Conservation (phyloP, 1,139 yeast genomes). For the Arxiozyma telluris region DNA sequence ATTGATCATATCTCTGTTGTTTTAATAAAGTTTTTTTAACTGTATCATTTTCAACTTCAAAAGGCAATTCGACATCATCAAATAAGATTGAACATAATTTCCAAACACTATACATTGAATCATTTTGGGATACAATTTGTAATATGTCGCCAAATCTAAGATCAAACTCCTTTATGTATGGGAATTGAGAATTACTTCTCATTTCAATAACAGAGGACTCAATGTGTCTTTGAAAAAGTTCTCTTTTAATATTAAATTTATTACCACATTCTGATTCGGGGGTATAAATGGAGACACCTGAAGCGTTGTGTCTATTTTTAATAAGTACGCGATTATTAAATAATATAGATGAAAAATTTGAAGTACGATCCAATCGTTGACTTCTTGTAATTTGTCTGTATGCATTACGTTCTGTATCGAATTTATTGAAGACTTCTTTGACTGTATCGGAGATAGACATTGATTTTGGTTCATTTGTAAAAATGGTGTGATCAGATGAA, state of each 20-base stretch:
- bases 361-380: constrained; percentile 18
- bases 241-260: constrained; percentile 5
- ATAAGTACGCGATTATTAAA: constrained; percentile 17
- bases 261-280: not conserved
- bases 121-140: constrained; percentile 9
- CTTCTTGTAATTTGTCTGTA: constrained; percentile 25
- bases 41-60: constrained; percentile 26
- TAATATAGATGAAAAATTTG: constrained; percentile 24
- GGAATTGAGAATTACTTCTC: constrained; percentile 27
- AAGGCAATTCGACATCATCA: constrained; percentile 33
- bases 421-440: constrained; percentile 41
- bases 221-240: constrained; percentile 13
- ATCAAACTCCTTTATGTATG: constrained; percentile 25
- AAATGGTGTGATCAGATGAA: constrained; percentile 41
- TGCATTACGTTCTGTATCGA: constrained; percentile 30
- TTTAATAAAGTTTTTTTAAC: constrained; percentile 32
- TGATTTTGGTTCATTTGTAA: constrained; percentile 22
- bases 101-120: constrained; percentile 35
- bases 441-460: constrained; percentile 13
- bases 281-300: constrained; percentile 7
- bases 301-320: constrained; percentile 7
- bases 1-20: constrained; percentile 36
- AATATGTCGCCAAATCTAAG: constrained; percentile 20
- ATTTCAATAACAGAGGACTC: constrained; percentile 10
- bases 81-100: constrained; percentile 49